These are phyloP conservation scores for Sporothrix protearum DNA, from an alignment of 2,329 filamentous ascomycete genomes.

Conservation along the genomic window DNA sequence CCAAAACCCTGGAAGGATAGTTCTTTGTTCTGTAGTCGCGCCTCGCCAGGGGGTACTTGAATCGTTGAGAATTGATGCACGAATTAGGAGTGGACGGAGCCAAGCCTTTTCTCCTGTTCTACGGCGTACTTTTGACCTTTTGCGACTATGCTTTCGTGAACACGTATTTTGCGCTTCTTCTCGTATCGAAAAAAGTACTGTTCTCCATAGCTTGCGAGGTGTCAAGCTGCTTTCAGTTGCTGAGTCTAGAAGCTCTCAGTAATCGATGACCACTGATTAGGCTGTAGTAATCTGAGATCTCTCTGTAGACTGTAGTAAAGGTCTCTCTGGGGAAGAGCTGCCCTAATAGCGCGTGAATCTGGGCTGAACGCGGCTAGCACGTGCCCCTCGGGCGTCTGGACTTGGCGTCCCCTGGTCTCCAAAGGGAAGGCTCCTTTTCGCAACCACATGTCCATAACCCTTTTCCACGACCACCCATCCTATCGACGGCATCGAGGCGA, in stretches of 20 bases:
- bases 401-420: not conserved
- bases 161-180: not conserved
- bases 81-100: not conserved
- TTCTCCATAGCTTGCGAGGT: not conserved
- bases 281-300: not conserved
- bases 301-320: not conserved
- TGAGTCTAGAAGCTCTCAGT: not conserved
- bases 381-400: not conserved
- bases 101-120: not conserved
- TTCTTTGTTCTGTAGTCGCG: not conserved
- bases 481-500: not conserved
- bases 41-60: not conserved
- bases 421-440: not conserved
- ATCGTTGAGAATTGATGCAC: not conserved
- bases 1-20: not conserved
- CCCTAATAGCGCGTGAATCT: not conserved
- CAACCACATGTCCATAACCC: not conserved
- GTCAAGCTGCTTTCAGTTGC: no score
- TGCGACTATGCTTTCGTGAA: not conserved
- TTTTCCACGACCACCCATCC: not conserved
- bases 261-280: not conserved
- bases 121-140: not conserved
- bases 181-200: not conserved
- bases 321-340: not conserved
- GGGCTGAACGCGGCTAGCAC: constrained; percentile 15